Evolutionary conservation across 352 stramenopile species (phyloP), one percentile per base, ranked within the genome.

Genomic region (Globisporangium heterothallicum): DNA sequence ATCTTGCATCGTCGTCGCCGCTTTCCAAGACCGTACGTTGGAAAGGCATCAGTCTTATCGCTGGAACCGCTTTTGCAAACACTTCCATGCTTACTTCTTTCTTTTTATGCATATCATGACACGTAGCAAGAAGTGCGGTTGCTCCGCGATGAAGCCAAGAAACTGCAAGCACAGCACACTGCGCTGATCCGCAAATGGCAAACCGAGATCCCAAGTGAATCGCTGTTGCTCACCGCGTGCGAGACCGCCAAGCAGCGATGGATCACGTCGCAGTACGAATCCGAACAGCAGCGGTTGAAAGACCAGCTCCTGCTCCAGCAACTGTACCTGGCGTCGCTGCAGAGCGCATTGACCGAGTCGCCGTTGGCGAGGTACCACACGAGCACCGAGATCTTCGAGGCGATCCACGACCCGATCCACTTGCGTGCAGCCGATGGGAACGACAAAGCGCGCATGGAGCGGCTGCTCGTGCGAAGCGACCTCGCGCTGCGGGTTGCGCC

Each of bases 231-330:
- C 19, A 29, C 30, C 25, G 74, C 74, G 13, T 82, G 72, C 47
- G 49, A 63, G 6, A 58, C 72, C 4, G 72, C 72, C 42, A 80
- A 79, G 45, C 45, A 65, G 42, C 78, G 76, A 35, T 85, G 72
- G 71, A 63, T 67, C 8, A 71, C 67, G 2, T 50, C 61, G 12
- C 59, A 83, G 49, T 53, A 72, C 2, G 69, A 85, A 27, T 25
- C 64, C 19, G 50, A 77, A n/a, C 81, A 85, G 43, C 58, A 58
- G 1, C 50, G 62, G 27, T 61, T 85, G 18, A 64, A 68, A 24
- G 64, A 79, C 52, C 74, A 83, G 55, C 52, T 81, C 18, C 38
- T 74, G 45, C 69, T 79, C 49, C 74, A 85, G 49, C 74, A 85
- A 53, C 61, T 85, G 45, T 77, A 77, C 46, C 63, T 85, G 21